A percentile compares a stretch with the other conserved stretches of the same genome.
Evolutionary conservation across 306 rosid genomes (phyloP).

Genomic region (Vachellia pachyceras): DNA sequence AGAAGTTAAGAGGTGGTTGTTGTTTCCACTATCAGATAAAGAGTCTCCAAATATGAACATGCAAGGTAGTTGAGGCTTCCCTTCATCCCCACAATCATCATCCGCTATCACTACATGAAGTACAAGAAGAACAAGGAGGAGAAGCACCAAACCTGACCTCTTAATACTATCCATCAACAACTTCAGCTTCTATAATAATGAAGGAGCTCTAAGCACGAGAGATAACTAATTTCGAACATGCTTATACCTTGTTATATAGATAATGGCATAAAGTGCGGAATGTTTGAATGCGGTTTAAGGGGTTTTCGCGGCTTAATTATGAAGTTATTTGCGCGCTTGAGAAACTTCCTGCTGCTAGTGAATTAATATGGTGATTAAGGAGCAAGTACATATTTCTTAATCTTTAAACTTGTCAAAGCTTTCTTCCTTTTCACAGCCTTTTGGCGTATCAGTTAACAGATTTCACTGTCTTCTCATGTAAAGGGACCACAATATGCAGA

Average conservation of each 20-base stretch:
- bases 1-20: constrained; percentile 32
- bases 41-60: constrained; percentile 71
- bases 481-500: background rate
- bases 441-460: background rate
- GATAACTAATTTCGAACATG: background rate
- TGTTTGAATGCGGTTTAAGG: background rate
- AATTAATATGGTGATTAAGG: background rate
- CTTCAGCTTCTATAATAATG: background rate
- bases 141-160: background rate
- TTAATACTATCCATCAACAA: background rate
- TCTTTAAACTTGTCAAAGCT: background rate
- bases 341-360: background rate
- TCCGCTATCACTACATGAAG: background rate
- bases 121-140: background rate
- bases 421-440: background rate
- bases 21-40: constrained; percentile 61
- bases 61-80: constrained; percentile 48
- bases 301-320: too few species aligned
- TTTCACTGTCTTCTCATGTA: background rate
- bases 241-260: background rate
- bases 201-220: background rate
- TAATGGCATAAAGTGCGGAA: background rate
- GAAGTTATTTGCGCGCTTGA: background rate
- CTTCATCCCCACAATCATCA: constrained; percentile 11
- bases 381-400: background rate